Percentiles rank a stretch among this genome's conserved stretches.
phyloP scores from a whole-genome alignment of 1,139 yeast genomes.

The Debaryomyces robertsiae region DNA sequence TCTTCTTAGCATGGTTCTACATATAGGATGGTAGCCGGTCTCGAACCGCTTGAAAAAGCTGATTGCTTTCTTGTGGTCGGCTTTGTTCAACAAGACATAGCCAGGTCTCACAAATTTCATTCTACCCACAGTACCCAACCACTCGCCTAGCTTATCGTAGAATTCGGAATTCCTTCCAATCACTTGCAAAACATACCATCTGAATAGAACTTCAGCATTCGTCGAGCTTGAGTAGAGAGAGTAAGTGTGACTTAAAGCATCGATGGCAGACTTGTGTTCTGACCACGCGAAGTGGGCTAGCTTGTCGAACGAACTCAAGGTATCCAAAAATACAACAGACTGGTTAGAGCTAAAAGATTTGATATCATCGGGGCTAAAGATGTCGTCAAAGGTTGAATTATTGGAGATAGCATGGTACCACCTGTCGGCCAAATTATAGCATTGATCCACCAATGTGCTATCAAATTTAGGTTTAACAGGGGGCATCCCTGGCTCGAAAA shows the following conservation, averaged over 20 bases:
- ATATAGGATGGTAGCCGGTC: slow-evolving; percentile 78
- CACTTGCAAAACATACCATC: slow-evolving; percentile 71
- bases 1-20: slow-evolving; percentile 75
- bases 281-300: slow-evolving; percentile 38
- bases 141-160: slow-evolving; percentile 58
- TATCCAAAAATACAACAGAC: slow-evolving; percentile 75
- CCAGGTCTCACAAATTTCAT: slow-evolving; percentile 96
- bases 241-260: slow-evolving; percentile 49
- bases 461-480: slow-evolving; percentile 77
- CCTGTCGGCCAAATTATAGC: slow-evolving; percentile 62
- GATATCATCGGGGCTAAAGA: slow-evolving; percentile 46
- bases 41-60: slow-evolving; percentile 62
- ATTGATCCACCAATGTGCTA: slow-evolving; percentile 74
- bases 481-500: slow-evolving; percentile 82
- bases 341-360: slow-evolving; percentile 69
- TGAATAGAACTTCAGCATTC: slow-evolving; percentile 80
- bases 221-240: slow-evolving; percentile 47
- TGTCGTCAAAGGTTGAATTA: slow-evolving; percentile 13
- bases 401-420: slow-evolving; percentile 53
- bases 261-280: slow-evolving; percentile 39
- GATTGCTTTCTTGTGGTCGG: slow-evolving; percentile 67
- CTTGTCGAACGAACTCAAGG: slow-evolving; percentile 46
- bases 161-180: slow-evolving; percentile 47
- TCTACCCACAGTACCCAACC: slow-evolving; percentile 92
- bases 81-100: slow-evolving; percentile 61